Percentiles rank a stretch among this genome's conserved stretches.
These are phyloP conservation scores for Osmanthus fragrans DNA, from an alignment of 257 asterid species.

Conservation along the genomic window DNA sequence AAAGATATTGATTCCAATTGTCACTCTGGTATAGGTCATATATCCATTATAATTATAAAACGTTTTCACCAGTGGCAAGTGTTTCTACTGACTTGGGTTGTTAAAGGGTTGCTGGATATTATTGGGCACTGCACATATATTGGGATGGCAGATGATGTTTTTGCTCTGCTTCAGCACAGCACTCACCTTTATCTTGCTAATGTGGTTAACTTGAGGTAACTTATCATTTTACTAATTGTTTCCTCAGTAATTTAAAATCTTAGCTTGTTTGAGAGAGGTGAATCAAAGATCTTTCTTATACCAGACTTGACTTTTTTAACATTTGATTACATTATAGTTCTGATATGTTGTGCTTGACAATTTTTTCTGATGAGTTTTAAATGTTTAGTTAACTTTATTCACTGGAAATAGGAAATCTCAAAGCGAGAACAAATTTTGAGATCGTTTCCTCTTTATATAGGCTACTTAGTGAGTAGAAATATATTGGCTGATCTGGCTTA, in stretches of 20 bases:
- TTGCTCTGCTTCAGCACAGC: constrained; percentile 80
- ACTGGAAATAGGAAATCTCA: not conserved
- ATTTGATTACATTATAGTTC: not conserved
- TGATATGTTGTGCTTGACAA: not conserved
- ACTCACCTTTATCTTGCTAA: constrained; percentile 92
- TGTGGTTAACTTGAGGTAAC: constrained; percentile 83
- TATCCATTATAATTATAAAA: constrained; percentile 20
- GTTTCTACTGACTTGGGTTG: constrained; percentile 23
- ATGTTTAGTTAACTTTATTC: not conserved
- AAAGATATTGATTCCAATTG: constrained; percentile 66
- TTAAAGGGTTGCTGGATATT: constrained; percentile 74
- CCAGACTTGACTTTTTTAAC: constrained; percentile 9
- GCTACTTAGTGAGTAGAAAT: not conserved
- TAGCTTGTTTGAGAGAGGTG: not conserved
- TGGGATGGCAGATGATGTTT: constrained; percentile 95
- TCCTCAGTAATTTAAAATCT: not conserved
- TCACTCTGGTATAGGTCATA: constrained; percentile 60
- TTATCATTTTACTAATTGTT: constrained; percentile 11
- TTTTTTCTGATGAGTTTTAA: not conserved
- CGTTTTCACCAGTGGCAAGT: constrained; percentile 19
- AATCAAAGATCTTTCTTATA: not conserved
- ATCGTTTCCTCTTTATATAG: not conserved
- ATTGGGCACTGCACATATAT: constrained; percentile 80
- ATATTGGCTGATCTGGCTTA: not conserved
- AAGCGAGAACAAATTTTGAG: not conserved